phyloP scores from a whole-genome alignment of 2,329 filamentous ascomycete species.

The Verticillium nonalfalfae region DNA sequence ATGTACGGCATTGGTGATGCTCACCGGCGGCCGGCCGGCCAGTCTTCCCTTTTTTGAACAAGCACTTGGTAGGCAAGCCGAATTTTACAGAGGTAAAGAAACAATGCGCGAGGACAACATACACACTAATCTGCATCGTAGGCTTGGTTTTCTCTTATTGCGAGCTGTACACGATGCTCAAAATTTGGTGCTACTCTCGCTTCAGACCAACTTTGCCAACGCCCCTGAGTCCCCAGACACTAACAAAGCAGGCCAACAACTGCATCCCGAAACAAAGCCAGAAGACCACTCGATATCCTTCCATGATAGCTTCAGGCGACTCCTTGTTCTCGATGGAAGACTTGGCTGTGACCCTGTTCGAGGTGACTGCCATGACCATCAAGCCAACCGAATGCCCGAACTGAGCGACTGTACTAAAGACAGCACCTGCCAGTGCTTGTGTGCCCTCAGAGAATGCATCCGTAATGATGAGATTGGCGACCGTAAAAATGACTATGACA shows the following conservation, averaged over 20 bases:
- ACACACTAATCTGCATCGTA: too few relatives aligned
- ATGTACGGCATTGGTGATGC: too few relatives aligned
- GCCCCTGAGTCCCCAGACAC: conserved; percentile 35
- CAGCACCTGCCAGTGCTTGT: conserved; percentile 51
- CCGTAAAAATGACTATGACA: conserved; percentile 41
- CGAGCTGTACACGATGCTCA: too few relatives aligned
- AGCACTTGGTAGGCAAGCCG: too few relatives aligned
- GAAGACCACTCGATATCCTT: conserved; percentile 45
- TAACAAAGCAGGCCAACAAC: conserved; percentile 21
- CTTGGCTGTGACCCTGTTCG: conserved; percentile 34
- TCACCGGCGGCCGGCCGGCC: too few relatives aligned
- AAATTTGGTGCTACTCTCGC: conserved; percentile 15
- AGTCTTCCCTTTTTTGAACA: too few relatives aligned
- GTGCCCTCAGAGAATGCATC: conserved; percentile 45
- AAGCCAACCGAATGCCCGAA: conserved; percentile 49
- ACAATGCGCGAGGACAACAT: too few relatives aligned
- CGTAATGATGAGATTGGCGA: conserved; percentile 46
- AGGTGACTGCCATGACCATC: conserved; percentile 41
- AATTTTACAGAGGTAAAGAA: too few relatives aligned
- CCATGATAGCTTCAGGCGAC: conserved; percentile 31
- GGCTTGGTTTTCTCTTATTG: too few relatives aligned
- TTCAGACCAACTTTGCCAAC: conserved; percentile 44
- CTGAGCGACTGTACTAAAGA: conserved; percentile 53
- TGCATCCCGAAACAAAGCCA: conserved; percentile 43
- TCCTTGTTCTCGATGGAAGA: conserved; percentile 16